These are phyloP conservation scores for Ophiostoma piceae DNA, from an alignment of 2,329 filamentous ascomycete genomes.

Conservation along the genomic window DNA sequence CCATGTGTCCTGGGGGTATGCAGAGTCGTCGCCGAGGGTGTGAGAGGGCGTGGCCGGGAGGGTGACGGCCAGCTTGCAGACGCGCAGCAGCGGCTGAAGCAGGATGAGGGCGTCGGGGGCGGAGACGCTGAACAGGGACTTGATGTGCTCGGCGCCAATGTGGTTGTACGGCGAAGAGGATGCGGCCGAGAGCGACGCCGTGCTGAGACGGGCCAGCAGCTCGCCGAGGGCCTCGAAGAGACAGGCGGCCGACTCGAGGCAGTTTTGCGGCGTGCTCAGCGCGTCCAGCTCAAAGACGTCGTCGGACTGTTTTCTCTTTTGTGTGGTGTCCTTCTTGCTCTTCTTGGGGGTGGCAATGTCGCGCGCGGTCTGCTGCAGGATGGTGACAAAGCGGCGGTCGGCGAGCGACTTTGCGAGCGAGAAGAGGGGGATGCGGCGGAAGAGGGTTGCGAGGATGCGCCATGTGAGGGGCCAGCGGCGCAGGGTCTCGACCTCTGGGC, in stretches of 20 bases:
- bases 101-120: constrained; percentile 45
- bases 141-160: constrained; percentile 55
- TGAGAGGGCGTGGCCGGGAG: not conserved
- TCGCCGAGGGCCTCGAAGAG: constrained; percentile 44
- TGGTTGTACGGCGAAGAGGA: constrained; percentile 34
- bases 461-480: constrained; percentile 54
- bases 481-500: constrained; percentile 45
- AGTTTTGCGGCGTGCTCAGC: constrained; percentile 39
- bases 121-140: constrained; percentile 50
- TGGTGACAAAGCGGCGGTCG: constrained; percentile 61
- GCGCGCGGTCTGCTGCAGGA: constrained; percentile 61
- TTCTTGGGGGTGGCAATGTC: constrained; percentile 44
- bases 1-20: constrained; percentile 43
- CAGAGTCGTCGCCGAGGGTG: not conserved
- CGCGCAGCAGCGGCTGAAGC: constrained; percentile 41
- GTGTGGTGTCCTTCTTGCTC: not conserved
- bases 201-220: constrained; percentile 44
- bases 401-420: constrained; percentile 66
- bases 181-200: not conserved
- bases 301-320: constrained; percentile 26
- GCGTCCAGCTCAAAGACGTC: constrained; percentile 38
- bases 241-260: constrained; percentile 44
- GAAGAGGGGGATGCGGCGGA: constrained; percentile 61
- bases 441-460: constrained; percentile 56
- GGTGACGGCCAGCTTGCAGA: constrained; percentile 29